phyloP scores from a whole-genome alignment of 495 filamentous ascomycete genomes.

The Penicillium lividum region DNA sequence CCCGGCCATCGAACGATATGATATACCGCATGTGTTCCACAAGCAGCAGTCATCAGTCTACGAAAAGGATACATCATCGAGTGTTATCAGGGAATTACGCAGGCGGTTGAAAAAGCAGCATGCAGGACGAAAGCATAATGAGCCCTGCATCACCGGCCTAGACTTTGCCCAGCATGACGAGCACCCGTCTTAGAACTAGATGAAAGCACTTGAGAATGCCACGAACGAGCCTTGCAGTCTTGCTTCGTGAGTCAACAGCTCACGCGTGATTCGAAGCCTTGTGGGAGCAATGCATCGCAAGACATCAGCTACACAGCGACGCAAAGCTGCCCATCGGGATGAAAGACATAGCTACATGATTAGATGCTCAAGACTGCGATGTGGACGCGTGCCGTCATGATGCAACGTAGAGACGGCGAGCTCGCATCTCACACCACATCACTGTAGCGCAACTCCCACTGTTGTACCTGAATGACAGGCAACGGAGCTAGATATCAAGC shows the following conservation, averaged over 20 bases:
- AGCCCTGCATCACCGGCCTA: neutral
- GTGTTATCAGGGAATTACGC: neutral
- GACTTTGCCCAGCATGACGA: neutral
- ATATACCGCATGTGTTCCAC: neutral
- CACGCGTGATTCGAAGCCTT: neutral
- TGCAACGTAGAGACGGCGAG: slow-evolving; percentile 3
- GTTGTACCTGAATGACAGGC: neutral
- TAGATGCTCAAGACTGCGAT: neutral
- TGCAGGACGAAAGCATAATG: neutral
- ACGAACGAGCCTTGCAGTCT: slow-evolving; percentile 1
- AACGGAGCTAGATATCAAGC: neutral
- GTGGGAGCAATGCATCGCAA: neutral
- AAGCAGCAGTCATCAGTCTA: slow-evolving; percentile 1
- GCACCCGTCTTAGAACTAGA: neutral
- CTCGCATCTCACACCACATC: neutral
- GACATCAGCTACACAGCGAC: slow-evolving; percentile 4
- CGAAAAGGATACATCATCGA: neutral
- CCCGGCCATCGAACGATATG: neutral
- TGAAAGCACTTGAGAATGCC: neutral
- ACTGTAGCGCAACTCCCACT: neutral
- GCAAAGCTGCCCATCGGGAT: neutral
- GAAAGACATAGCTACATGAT: neutral
- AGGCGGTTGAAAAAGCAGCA: no score
- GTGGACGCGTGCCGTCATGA: slow-evolving; percentile 1
- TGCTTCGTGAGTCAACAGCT: slow-evolving; percentile 1